Conservation (phyloP, 768 basidiomycete genomes). For the Leccinum arenicola region DNA sequence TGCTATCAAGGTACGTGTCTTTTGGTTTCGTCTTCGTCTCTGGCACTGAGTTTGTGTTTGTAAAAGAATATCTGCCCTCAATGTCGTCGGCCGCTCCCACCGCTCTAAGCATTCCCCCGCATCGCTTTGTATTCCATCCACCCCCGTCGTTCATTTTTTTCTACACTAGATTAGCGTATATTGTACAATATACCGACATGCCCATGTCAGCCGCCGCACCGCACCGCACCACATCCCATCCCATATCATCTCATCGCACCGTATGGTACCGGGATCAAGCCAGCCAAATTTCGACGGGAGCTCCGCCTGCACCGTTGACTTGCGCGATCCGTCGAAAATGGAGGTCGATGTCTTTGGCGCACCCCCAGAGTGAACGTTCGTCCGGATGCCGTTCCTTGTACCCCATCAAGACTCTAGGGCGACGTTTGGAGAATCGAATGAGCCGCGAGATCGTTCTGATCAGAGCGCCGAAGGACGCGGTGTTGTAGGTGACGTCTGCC, state of each 20-base stretch:
- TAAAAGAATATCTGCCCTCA: constrained; percentile 87
- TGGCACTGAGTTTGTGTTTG: background rate
- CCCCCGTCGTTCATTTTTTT: background rate
- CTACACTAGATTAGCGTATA: constrained; percentile 2
- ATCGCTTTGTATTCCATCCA: constrained; percentile 1
- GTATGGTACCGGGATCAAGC: constrained; percentile 26
- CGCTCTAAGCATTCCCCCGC: constrained; percentile 44
- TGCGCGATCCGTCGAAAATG: constrained; percentile 53
- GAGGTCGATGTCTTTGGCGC: constrained; percentile 51
- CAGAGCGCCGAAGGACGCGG: constrained; percentile 76
- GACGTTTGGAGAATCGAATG: constrained; percentile 30
- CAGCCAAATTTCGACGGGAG: constrained; percentile 72
- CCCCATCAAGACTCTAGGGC: constrained; percentile 62
- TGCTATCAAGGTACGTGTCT: constrained; percentile 54
- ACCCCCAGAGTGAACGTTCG: constrained; percentile 74
- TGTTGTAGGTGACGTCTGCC: constrained; percentile 94
- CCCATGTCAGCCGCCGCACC: background rate
- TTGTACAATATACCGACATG: constrained; percentile 10
- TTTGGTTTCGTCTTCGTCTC: background rate
- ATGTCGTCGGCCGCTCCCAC: constrained; percentile 80
- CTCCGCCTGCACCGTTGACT: constrained; percentile 57
- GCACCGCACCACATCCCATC: background rate
- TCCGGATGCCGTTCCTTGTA: constrained; percentile 84
- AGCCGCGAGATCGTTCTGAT: constrained; percentile 62
- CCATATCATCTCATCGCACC: background rate